A percentile compares a stretch with the other conserved stretches of the same genome.
Conservation (phyloP, 1,284 basidiomycete species). For the Cryptococcus sp. region DNA sequence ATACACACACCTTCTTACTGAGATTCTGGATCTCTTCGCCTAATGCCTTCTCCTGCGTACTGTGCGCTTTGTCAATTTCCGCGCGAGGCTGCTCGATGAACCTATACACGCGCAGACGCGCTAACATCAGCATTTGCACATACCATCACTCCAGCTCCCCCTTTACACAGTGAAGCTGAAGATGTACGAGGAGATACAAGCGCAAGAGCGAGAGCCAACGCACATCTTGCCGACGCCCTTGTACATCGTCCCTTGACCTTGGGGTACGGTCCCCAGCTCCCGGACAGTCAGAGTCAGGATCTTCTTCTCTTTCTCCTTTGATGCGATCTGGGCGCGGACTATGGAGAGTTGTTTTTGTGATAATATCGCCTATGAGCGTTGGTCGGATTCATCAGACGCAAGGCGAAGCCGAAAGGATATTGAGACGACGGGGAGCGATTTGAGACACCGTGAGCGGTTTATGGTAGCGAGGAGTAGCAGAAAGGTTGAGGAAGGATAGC, state of each 20-base stretch:
- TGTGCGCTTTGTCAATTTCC: constrained; percentile 73
- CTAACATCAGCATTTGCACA: neutral
- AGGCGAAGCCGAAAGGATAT: neutral
- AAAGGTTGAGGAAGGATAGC: neutral
- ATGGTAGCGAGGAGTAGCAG: too few species aligned
- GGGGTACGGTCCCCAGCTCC: constrained; percentile 48
- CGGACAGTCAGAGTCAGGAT: constrained; percentile 80
- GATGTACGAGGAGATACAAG: neutral
- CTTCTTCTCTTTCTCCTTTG: constrained; percentile 80
- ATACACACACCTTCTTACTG: constrained; percentile 61
- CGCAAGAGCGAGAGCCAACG: neutral
- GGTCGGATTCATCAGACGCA: neutral
- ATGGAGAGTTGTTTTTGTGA: constrained; percentile 74
- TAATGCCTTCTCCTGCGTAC: constrained; percentile 73
- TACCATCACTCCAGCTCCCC: neutral
- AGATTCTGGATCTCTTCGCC: constrained; percentile 75
- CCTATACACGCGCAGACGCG: constrained; percentile 57
- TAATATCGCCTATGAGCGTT: constrained; percentile 61
- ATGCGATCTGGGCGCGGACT: constrained; percentile 69
- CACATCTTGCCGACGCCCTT: constrained; percentile 92
- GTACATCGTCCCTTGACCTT: constrained; percentile 69
- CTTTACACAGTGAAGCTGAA: too few species aligned
- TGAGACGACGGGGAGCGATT: too few species aligned
- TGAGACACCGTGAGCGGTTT: neutral
- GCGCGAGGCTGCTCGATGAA: constrained; percentile 83